Evolutionary conservation across 495 filamentous ascomycete genomes (phyloP).

Genomic region (Achaetomiella virescens): DNA sequence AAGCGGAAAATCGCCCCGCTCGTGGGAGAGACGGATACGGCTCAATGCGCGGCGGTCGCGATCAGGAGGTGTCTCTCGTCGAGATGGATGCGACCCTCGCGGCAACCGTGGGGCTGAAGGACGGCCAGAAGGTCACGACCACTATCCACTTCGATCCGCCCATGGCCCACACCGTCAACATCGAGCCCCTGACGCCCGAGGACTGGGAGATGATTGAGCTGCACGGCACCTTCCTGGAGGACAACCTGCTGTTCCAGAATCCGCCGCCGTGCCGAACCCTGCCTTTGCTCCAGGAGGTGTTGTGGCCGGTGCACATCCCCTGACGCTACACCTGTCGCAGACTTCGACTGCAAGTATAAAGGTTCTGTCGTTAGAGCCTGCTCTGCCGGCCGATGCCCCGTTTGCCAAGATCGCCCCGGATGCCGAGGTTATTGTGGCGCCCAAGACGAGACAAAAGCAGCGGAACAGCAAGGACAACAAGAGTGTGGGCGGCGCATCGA

Average conservation of each 20-base stretch:
- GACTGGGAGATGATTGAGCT: conserved; percentile 99
- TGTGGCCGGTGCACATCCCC: conserved; percentile 56
- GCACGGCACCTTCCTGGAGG: conserved; percentile 88
- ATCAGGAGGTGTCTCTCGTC: conserved; percentile 67
- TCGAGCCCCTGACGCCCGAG: conserved; percentile 87
- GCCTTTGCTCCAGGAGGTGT: conserved; percentile 47
- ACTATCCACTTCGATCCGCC: conserved; percentile 83
- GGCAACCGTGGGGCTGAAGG: conserved; percentile 68
- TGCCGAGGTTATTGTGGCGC: conserved; percentile 93
- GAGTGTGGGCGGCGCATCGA: conserved; percentile 62
- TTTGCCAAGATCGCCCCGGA: conserved; percentile 92
- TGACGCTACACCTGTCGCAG: conserved; percentile 88
- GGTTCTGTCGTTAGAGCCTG: conserved; percentile 69
- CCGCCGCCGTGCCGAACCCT: conserved; percentile 83
- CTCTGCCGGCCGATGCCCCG: conserved; percentile 58
- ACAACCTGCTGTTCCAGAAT: conserved; percentile 92
- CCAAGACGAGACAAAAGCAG: conserved; percentile 58
- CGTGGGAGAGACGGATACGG: conserved; percentile 66
- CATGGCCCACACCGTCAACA: conserved; percentile 83
- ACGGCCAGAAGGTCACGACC: conserved; percentile 73
- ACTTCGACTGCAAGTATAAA: conserved; percentile 93
- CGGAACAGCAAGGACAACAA: conserved; percentile 52
- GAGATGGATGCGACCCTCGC: conserved; percentile 90
- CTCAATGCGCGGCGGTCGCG: conserved; percentile 49
- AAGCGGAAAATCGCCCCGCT: conserved; percentile 70